Percentiles rank a stretch among this genome's conserved stretches.
These are phyloP conservation scores for Platanthera guangdongensis DNA, from an alignment of 106 monocot genomes.

Conservation along the genomic window DNA sequence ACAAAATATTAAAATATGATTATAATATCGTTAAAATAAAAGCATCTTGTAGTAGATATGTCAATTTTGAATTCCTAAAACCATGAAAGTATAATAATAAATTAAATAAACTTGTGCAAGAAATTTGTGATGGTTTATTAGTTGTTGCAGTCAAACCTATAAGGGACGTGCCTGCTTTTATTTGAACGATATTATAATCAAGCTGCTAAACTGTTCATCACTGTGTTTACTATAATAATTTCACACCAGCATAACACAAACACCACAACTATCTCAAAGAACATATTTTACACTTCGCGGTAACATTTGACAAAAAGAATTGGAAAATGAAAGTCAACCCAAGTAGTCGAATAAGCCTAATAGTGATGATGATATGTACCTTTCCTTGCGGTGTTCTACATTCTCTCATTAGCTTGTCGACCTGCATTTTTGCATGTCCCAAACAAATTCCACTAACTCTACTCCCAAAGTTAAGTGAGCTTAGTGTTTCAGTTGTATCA, in stretches of 20 bases:
- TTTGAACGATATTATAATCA: too few species aligned
- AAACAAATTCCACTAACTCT: slow-evolving; percentile 72
- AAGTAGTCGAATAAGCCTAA: too few species aligned
- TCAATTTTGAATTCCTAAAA: slow-evolving; percentile 80
- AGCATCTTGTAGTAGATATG: slow-evolving; percentile 81
- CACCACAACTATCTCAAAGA: too few species aligned
- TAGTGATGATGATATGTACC: slow-evolving; percentile 25
- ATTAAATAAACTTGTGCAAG: neutral
- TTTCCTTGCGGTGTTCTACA: slow-evolving; percentile 66
- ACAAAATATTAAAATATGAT: neutral
- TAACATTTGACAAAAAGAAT: too few species aligned
- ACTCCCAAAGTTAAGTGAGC: slow-evolving; percentile 83
- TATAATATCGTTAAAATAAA: slow-evolving; percentile 53
- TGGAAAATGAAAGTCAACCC: too few species aligned
- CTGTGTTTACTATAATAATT: too few species aligned
- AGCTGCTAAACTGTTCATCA: too few species aligned
- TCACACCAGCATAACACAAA: too few species aligned
- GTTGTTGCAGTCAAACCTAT: neutral
- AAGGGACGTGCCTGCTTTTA: too few species aligned
- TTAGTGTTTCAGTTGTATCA: slow-evolving; percentile 66
- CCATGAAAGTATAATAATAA: neutral
- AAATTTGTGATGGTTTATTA: neutral
- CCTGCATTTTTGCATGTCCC: slow-evolving; percentile 82
- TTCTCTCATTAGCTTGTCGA: slow-evolving; percentile 71
- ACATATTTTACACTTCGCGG: too few species aligned